Evolutionary conservation across 768 basidiomycete genomes (phyloP).

Genomic region (Tricholoma sp.): DNA sequence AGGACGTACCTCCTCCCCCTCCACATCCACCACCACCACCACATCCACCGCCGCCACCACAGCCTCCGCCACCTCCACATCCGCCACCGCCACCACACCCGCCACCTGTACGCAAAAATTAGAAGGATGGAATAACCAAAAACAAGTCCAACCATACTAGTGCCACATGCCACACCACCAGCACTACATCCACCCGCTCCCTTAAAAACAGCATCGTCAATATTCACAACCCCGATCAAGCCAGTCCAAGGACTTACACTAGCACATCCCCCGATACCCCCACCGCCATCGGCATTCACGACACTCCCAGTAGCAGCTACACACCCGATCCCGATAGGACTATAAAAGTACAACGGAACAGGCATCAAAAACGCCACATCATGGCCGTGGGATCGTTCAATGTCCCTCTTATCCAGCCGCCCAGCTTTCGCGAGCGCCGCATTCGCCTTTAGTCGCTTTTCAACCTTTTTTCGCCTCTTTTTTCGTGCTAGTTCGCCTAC

Average conservation of each 20-base stretch:
- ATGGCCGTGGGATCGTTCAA: too few species aligned
- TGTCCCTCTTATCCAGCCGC: too few species aligned
- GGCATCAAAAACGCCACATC: too few species aligned
- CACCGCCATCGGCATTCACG: slow-evolving; percentile 14
- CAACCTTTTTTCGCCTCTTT: too few species aligned
- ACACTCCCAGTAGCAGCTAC: slow-evolving; percentile 14
- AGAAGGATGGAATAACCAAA: not conserved
- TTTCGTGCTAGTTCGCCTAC: too few species aligned
- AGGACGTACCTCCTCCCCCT: not conserved
- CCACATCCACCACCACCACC: not conserved
- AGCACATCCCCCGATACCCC: slow-evolving; percentile 22
- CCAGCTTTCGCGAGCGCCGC: too few species aligned
- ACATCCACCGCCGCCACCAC: not conserved
- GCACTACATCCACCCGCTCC: not conserved
- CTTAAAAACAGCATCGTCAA: not conserved
- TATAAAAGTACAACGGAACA: too few species aligned
- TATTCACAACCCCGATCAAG: not conserved
- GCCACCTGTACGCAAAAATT: not conserved
- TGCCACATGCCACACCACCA: not conserved
- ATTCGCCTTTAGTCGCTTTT: too few species aligned
- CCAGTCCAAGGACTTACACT: slow-evolving; percentile 10
- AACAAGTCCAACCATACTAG: not conserved
- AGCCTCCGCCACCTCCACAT: not conserved
- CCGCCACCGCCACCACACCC: not conserved
- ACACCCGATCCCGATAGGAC: slow-evolving; percentile 16